Evolutionary conservation across 2,329 filamentous ascomycete species (phyloP).

Genomic region (Blumeriella jaapii): DNA sequence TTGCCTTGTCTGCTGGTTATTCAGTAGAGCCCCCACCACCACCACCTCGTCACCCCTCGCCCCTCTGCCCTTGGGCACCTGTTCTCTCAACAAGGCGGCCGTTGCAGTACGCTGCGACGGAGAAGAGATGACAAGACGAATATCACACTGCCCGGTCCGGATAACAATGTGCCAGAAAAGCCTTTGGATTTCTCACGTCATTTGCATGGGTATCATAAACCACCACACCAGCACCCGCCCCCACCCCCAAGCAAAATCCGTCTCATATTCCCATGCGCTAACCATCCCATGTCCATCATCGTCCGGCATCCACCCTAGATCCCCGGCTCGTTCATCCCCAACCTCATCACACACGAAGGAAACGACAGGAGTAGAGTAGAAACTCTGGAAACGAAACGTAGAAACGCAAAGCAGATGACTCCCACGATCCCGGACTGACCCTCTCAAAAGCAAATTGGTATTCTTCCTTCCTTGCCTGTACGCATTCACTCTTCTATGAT

Average conservation of each 20-base stretch:
- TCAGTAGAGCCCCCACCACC: no score
- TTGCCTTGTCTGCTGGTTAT: no score
- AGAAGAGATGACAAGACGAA: no score
- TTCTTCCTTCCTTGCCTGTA: slow-evolving; percentile 23
- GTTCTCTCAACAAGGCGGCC: no score
- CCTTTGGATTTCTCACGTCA: slow-evolving; percentile 12
- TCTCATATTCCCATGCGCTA: no score
- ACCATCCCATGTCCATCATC: slow-evolving; percentile 3
- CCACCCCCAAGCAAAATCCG: slow-evolving; percentile 2
- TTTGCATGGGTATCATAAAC: slow-evolving; percentile 18
- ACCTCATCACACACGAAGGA: slow-evolving; percentile 5
- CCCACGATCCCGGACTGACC: slow-evolving; percentile 5
- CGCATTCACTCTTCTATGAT: slow-evolving; percentile 21
- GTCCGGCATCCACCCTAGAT: no score
- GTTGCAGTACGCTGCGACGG: no score
- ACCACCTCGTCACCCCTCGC: no score
- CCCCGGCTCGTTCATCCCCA: no score
- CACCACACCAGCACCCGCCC: slow-evolving; percentile 8
- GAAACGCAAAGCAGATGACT: neutral
- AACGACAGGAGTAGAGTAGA: slow-evolving; percentile 10
- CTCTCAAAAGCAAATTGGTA: slow-evolving; percentile 26
- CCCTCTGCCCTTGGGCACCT: no score
- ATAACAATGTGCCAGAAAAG: slow-evolving; percentile 7
- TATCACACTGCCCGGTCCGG: no score
- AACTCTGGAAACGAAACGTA: slow-evolving; percentile 1